These are phyloP conservation scores for Cordyceps cicadae DNA, from an alignment of 2,329 filamentous ascomycete species.

Conservation along the genomic window DNA sequence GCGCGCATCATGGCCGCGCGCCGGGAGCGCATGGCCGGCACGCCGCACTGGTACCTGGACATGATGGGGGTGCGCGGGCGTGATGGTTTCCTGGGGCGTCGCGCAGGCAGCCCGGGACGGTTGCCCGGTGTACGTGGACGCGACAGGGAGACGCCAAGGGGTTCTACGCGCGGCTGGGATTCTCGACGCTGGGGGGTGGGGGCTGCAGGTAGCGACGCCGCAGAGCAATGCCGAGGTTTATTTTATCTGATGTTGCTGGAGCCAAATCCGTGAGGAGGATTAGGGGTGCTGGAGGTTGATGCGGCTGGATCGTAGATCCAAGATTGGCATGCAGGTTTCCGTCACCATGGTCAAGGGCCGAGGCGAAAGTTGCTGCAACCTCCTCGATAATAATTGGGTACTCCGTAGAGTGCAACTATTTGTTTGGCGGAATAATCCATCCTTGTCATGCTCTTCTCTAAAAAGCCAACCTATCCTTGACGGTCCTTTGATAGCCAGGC, in stretches of 20 bases:
- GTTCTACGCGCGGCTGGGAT: constrained; percentile 42
- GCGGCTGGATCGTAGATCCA: too few species aligned
- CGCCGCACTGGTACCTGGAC: constrained; percentile 42
- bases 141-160: constrained; percentile 38
- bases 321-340: too few species aligned
- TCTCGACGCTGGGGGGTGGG: constrained; percentile 30
- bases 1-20: constrained; percentile 27
- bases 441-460: too few species aligned
- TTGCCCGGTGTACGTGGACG: constrained; percentile 40
- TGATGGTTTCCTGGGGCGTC: constrained; percentile 40
- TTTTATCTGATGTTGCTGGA: constrained; percentile 30
- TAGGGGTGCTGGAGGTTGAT: too few species aligned
- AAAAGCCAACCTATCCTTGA: too few species aligned
- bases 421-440: too few species aligned
- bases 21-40: constrained; percentile 28
- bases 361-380: too few species aligned
- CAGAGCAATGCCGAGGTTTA: constrained; percentile 24
- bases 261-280: too few species aligned
- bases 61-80: constrained; percentile 36
- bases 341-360: too few species aligned
- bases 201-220: constrained; percentile 25
- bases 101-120: constrained; percentile 35
- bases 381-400: too few species aligned
- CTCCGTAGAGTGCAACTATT: too few species aligned
- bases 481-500: too few species aligned